These are phyloP conservation scores for Mortierella sp. DNA, from an alignment of 371 early-diverging fungal species.

Conservation along the genomic window DNA sequence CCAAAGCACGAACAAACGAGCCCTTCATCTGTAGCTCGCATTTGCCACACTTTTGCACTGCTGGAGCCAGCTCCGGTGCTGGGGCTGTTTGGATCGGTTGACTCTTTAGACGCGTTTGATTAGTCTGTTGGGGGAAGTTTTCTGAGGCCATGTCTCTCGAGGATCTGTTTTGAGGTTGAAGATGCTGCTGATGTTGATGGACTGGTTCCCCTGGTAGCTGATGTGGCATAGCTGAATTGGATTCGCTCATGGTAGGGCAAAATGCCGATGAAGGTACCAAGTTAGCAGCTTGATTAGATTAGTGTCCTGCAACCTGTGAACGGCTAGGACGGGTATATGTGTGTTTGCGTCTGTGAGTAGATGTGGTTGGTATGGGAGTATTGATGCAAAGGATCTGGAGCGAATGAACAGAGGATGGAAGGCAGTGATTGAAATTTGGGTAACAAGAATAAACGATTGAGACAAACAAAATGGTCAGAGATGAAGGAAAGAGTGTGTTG, in stretches of 20 bases:
- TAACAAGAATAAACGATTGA: not conserved
- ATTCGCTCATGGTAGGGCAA: slow-evolving; percentile 22
- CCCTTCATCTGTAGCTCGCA: slow-evolving; percentile 71
- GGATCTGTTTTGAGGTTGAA: slow-evolving; percentile 20
- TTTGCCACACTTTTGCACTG: slow-evolving; percentile 57
- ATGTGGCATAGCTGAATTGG: slow-evolving; percentile 20
- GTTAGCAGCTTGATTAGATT: not conserved
- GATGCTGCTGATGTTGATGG: slow-evolving; percentile 11
- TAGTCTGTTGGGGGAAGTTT: slow-evolving; percentile 42
- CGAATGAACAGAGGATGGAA: not conserved
- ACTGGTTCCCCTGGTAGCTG: slow-evolving; percentile 19
- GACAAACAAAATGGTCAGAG: not conserved
- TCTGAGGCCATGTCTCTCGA: slow-evolving; percentile 33
- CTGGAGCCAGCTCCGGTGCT: slow-evolving; percentile 44
- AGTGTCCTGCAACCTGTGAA: not conserved
- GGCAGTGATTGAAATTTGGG: not conserved
- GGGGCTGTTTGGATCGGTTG: slow-evolving; percentile 41
- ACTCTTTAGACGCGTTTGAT: slow-evolving; percentile 35
- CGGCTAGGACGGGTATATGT: slow-evolving; percentile 3
- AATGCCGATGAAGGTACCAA: not conserved
- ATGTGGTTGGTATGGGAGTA: not conserved
- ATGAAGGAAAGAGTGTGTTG: not conserved
- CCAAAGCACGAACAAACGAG: slow-evolving; percentile 91
- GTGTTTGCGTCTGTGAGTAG: not conserved
- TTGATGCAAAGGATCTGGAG: slow-evolving; percentile 3